Percentiles rank a stretch among this genome's conserved stretches.
These are phyloP conservation scores for Melanopsichium pennsylvanicum DNA, from an alignment of 1,284 basidiomycete genomes.

Conservation along the genomic window DNA sequence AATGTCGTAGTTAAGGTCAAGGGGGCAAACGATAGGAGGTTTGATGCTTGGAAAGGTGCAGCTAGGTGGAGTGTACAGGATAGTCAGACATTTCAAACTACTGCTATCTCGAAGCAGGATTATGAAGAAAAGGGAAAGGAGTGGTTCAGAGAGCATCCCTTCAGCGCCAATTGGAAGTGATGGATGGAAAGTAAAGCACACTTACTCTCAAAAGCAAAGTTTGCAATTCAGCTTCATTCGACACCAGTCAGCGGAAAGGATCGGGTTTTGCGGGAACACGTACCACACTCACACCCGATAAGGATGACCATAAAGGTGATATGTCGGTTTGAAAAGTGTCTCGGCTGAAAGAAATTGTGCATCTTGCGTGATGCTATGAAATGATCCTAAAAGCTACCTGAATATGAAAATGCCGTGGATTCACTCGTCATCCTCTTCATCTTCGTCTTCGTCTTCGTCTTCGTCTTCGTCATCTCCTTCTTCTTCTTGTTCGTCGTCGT, in stretches of 20 bases:
- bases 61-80: constrained; percentile 75
- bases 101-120: constrained; percentile 77
- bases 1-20: constrained; percentile 41
- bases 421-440: background rate
- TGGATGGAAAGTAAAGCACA: background rate
- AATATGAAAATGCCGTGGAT: background rate
- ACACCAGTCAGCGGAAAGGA: no score
- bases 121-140: constrained; percentile 93
- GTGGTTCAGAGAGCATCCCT: constrained; percentile 70
- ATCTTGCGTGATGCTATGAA: background rate
- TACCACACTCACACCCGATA: no score
- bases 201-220: no score
- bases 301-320: no score
- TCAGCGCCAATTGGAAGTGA: constrained; percentile 39
- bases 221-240: no score
- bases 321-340: no score
- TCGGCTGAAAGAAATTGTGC: no score
- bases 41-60: constrained; percentile 94
- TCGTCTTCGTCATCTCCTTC: background rate
- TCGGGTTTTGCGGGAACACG: no score
- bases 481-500: background rate
- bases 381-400: no score
- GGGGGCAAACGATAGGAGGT: constrained; percentile 73
- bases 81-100: constrained; percentile 59
- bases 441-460: background rate